These are phyloP conservation scores for Myxozyma vanderwaltii DNA, from an alignment of 805 yeast species.

Conservation along the genomic window DNA sequence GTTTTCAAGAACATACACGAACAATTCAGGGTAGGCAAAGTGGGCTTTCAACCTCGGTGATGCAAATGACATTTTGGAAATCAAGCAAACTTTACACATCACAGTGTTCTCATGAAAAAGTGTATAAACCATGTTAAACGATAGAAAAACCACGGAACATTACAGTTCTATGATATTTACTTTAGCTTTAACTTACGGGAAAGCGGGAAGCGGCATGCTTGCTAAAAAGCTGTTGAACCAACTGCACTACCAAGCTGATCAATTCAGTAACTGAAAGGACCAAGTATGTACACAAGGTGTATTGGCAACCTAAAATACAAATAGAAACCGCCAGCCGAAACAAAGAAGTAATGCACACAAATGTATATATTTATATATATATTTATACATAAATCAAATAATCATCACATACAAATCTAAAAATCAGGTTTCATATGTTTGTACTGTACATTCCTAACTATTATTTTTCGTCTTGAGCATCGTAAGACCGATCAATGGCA, in stretches of 20 bases:
- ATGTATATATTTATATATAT: background rate
- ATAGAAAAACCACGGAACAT: background rate
- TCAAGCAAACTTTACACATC: conserved; percentile 15
- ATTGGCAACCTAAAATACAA: background rate
- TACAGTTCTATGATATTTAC: background rate
- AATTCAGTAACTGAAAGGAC: conserved; percentile 6
- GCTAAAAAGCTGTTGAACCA: conserved; percentile 9
- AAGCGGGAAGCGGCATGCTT: too few relatives aligned
- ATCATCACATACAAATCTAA: background rate
- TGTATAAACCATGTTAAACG: conserved; percentile 3
- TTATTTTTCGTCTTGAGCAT: conserved; percentile 38
- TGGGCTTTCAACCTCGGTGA: conserved; percentile 25
- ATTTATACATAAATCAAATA: background rate
- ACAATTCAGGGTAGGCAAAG: conserved; percentile 1
- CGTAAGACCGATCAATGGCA: conserved; percentile 39
- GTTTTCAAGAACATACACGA: conserved; percentile 13
- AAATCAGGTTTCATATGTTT: too few relatives aligned
- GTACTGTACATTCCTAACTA: too few relatives aligned
- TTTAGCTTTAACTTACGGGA: conserved; percentile 13
- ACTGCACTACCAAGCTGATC: conserved; percentile 2
- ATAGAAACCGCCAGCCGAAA: too few relatives aligned
- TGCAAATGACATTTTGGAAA: conserved; percentile 15
- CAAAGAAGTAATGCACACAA: background rate
- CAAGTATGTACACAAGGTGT: conserved; percentile 4
- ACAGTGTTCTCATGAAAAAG: background rate